Evolutionary conservation across 768 basidiomycete species (phyloP).

Genomic region (Rhodotorula babjevae): DNA sequence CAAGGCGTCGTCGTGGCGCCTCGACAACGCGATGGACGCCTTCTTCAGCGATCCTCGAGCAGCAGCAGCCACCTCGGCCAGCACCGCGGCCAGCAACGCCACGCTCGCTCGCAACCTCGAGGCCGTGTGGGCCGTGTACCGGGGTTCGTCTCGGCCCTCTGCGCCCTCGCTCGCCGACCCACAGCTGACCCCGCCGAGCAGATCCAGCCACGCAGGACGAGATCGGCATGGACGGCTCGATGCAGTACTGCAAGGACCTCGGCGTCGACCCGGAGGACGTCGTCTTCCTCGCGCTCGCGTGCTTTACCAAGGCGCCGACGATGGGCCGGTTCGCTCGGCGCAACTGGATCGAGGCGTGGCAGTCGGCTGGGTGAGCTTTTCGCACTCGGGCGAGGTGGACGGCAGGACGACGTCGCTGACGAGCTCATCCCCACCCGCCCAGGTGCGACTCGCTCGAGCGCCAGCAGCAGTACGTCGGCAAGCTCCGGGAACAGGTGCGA

Average conservation of each 20-base stretch:
- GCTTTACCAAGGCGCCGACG: slow-evolving; percentile 67
- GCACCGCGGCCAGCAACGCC: neutral
- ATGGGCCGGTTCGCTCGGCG: slow-evolving; percentile 67
- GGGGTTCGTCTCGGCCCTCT: slow-evolving; percentile 52
- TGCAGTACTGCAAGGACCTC: slow-evolving; percentile 67
- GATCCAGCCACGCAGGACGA: slow-evolving; percentile 52
- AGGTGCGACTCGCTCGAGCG: slow-evolving; percentile 64
- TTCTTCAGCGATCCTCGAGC: slow-evolving; percentile 37
- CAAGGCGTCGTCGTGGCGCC: slow-evolving; percentile 25
- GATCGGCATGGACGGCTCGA: slow-evolving; percentile 73
- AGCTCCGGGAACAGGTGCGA: slow-evolving; percentile 59
- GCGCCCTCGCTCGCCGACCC: neutral
- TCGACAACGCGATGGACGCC: slow-evolving; percentile 41
- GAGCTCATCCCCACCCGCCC: neutral
- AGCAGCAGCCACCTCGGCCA: neutral
- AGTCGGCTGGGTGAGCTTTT: slow-evolving; percentile 61
- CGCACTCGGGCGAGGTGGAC: too few relatives aligned
- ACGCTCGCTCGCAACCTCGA: slow-evolving; percentile 51
- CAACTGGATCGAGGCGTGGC: slow-evolving; percentile 80
- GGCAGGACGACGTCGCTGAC: too few relatives aligned
- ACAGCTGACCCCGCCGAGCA: neutral
- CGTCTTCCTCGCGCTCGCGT: slow-evolving; percentile 74
- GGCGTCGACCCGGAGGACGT: slow-evolving; percentile 71
- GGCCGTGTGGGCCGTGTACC: slow-evolving; percentile 63
- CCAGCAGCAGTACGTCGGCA: slow-evolving; percentile 59